Percentiles rank a stretch among this genome's conserved stretches.
Evolutionary conservation across 1,284 basidiomycete genomes (phyloP).

Genomic region (Rhodotorula mucilaginosa): DNA sequence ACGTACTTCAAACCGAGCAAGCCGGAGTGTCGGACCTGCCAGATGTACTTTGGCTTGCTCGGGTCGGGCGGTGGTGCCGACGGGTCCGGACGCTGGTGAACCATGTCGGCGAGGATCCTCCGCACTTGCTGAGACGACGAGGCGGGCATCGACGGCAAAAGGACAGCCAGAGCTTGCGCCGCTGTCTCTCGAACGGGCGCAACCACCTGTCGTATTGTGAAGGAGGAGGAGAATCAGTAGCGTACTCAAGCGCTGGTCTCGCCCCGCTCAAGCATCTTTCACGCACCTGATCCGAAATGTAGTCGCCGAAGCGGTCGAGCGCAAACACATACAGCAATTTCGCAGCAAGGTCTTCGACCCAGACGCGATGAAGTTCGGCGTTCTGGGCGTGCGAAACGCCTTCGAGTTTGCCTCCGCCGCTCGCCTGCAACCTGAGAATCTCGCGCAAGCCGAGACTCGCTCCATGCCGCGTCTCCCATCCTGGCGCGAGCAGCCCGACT

Average conservation of each 20-base stretch:
- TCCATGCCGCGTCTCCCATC: conserved; percentile 94
- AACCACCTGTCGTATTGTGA: conserved; percentile 62
- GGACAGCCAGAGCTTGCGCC: conserved; percentile 86
- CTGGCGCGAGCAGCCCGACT: conserved; percentile 75
- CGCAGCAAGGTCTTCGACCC: conserved; percentile 85
- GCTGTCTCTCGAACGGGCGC: conserved; percentile 96
- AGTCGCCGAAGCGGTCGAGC: conserved; percentile 97
- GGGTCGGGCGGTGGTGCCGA: conserved; percentile 5
- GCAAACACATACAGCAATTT: conserved; percentile 87
- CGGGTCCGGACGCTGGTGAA: conserved; percentile 66
- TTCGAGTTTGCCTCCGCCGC: conserved; percentile 65
- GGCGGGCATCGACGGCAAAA: conserved; percentile 80
- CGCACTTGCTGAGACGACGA: conserved; percentile 77
- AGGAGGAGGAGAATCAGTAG: background rate
- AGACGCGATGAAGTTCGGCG: conserved; percentile 67
- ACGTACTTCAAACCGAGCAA: conserved; percentile 96
- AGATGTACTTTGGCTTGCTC: conserved; percentile 64
- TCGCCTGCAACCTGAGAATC: conserved; percentile 79
- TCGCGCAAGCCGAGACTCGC: conserved; percentile 89
- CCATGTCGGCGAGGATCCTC: conserved; percentile 84
- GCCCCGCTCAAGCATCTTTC: too few relatives aligned
- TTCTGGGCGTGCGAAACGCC: conserved; percentile 59
- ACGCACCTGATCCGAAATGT: conserved; percentile 81
- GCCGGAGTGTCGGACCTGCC: conserved; percentile 97
- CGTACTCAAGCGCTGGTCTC: too few relatives aligned